These are phyloP conservation scores for Fusarium irregulare DNA, from an alignment of 2,329 filamentous ascomycete genomes.

Conservation along the genomic window DNA sequence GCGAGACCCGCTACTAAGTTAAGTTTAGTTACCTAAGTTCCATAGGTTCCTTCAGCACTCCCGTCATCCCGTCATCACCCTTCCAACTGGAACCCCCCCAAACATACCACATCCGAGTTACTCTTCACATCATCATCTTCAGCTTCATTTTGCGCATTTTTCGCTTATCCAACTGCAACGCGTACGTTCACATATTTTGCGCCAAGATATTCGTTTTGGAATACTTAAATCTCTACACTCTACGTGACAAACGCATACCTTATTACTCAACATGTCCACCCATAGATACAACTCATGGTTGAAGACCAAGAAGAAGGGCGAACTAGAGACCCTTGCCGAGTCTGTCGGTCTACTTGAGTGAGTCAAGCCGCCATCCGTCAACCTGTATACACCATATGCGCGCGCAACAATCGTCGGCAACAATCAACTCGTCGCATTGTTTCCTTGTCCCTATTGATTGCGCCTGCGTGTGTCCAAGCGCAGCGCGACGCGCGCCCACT, in stretches of 20 bases:
- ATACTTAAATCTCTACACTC: conserved; percentile 5
- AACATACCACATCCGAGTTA: conserved; percentile 27
- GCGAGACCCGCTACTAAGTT: conserved; percentile 20
- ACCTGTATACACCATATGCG: neutral
- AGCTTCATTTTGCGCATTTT: conserved; percentile 23
- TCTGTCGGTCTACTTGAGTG: conserved; percentile 79
- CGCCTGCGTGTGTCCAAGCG: conserved; percentile 28
- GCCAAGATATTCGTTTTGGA: neutral
- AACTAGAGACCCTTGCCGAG: conserved; percentile 80
- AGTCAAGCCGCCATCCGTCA: conserved; percentile 46
- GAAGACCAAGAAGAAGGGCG: conserved; percentile 82
- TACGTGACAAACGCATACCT: conserved; percentile 45
- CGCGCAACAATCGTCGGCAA: conserved; percentile 1
- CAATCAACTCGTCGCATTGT: conserved; percentile 11
- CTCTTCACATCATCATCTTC: conserved; percentile 30
- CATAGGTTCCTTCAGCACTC: conserved; percentile 15
- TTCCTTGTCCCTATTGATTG: conserved; percentile 27
- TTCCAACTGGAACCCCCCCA: conserved; percentile 29
- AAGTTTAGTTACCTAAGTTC: neutral
- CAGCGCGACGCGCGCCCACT: conserved; percentile 37
- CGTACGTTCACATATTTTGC: neutral
- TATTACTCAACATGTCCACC: conserved; percentile 48
- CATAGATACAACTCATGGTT: conserved; percentile 72
- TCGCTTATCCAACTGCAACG: neutral
- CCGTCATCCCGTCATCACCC: conserved; percentile 15